Evolutionary conservation across 2,329 filamentous ascomycete genomes (phyloP), one percentile per base, ranked within the genome.

Genomic region (Colletotrichum sp.): DNA sequence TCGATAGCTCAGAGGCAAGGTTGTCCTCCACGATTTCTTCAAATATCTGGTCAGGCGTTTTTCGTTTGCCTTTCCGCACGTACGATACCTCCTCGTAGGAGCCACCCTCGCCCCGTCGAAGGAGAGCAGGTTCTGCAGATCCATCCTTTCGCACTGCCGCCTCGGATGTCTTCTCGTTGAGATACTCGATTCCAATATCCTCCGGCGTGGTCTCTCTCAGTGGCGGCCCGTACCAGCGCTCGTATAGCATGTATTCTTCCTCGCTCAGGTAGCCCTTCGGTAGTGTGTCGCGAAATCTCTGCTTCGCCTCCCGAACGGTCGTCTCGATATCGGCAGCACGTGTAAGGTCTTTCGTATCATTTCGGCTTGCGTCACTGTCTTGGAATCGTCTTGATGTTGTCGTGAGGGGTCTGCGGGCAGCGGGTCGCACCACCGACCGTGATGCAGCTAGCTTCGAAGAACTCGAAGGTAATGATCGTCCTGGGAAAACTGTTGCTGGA

Each of bases 211-310:
- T 93, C 68, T 90, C 89, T 57, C 92, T 89, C 77, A 95, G 82
- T 3, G 96, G 95, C 39, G 93, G 88, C 2, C 96, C 96, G 83
- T 97, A 98, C 18, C 98, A 86, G 78, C 95, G 90, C 81, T 94
- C 92, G 84, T 98, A 98, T 1, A 98, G 86, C 64, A 86, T 87
- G 80, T 94, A 93, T 83, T 98, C 96, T 69, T 94, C 90, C 1
- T 89, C 88, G 39, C 88, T 92, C 68, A 98, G 84, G 79, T 95
- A 92, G 39, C 90, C 92, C 36, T 92, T 90, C 0, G 96, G 96
- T 28, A 98, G 85, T 0, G 90, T 93, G 80, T 97, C 93, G 77
- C 95, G 93, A 83, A 95, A 98, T 10, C 91, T 89, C 78, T 95
- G 93, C 80, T 94, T 92, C 44, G 95, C 93, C 79, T 92, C 89